Conservation (phyloP, 2,329 filamentous ascomycete genomes). For the Hymenoscyphus linearis region DNA sequence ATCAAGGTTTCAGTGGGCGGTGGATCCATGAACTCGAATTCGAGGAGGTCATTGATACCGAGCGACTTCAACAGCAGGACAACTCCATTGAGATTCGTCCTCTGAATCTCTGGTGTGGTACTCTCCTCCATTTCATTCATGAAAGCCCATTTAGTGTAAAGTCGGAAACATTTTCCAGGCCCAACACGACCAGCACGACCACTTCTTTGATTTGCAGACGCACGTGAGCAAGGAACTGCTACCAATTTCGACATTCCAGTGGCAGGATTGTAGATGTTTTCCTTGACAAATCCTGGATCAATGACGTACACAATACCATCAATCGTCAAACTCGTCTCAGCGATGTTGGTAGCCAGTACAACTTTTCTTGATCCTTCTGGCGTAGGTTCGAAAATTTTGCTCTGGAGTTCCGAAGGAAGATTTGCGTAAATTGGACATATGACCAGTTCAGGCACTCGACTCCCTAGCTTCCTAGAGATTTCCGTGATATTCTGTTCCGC, state of each 20-base stretch:
- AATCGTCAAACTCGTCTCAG: constrained; percentile 91
- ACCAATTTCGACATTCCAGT: constrained; percentile 91
- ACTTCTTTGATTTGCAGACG: constrained; percentile 87
- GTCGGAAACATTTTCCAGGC: constrained; percentile 84
- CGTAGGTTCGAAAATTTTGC: constrained; percentile 91
- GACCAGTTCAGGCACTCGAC: constrained; percentile 77
- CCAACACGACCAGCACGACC: constrained; percentile 89
- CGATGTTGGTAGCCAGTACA: constrained; percentile 92
- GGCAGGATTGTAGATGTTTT: constrained; percentile 86
- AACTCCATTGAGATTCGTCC: constrained; percentile 79
- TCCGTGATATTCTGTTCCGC: constrained; percentile 80
- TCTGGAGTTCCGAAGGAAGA: constrained; percentile 81
- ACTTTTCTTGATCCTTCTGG: constrained; percentile 83
- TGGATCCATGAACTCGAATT: constrained; percentile 95
- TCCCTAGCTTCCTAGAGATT: constrained; percentile 80
- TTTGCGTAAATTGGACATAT: constrained; percentile 94
- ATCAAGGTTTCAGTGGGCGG: constrained; percentile 88
- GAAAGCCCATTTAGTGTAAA: constrained; percentile 91
- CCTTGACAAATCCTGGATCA: constrained; percentile 91
- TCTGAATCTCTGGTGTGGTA: constrained; percentile 87
- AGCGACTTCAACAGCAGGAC: constrained; percentile 84
- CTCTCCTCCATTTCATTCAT: constrained; percentile 93
- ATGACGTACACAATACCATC: constrained; percentile 96
- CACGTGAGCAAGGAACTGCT: constrained; percentile 84
- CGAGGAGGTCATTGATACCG: constrained; percentile 85